These are phyloP conservation scores for Paraurostyla sp. DNA, from an alignment of 73 alveolate genomes.

Conservation along the genomic window DNA sequence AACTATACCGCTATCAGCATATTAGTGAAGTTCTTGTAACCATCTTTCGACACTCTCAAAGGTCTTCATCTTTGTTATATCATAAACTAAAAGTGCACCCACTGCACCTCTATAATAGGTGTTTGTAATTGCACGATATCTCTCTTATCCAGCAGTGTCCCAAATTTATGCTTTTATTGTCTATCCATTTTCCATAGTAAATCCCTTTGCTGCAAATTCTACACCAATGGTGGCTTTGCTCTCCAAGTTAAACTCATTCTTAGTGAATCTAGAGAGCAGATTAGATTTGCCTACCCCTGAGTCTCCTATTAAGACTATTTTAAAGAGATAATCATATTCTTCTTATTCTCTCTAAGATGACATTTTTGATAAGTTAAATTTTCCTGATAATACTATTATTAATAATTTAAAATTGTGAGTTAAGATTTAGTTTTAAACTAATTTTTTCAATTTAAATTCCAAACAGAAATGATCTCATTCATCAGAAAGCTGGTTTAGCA, in stretches of 20 bases:
- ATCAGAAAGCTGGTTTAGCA: slow-evolving; percentile 33
- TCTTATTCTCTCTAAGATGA: slow-evolving; percentile 32
- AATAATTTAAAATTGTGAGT: neutral
- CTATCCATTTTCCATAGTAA: slow-evolving; percentile 77
- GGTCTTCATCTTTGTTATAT: slow-evolving; percentile 75
- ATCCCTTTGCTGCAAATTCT: slow-evolving; percentile 90
- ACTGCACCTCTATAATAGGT: slow-evolving; percentile 89
- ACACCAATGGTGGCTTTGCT: slow-evolving; percentile 93
- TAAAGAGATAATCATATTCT: slow-evolving; percentile 74
- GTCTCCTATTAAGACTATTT: slow-evolving; percentile 87
- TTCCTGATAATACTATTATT: neutral
- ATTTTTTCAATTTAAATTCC: neutral
- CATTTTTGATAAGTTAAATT: neutral
- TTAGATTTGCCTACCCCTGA: slow-evolving; percentile 94
- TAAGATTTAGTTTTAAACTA: neutral
- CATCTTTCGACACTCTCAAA: slow-evolving; percentile 79
- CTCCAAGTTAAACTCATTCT: slow-evolving; percentile 78
- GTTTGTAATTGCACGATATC: slow-evolving; percentile 83
- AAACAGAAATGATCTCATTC: neutral
- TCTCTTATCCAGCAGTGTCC: slow-evolving; percentile 95
- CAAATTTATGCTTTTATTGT: slow-evolving; percentile 84
- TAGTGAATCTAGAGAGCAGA: slow-evolving; percentile 84
- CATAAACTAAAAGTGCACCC: slow-evolving; percentile 89
- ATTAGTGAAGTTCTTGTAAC: slow-evolving; percentile 81
- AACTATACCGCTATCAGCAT: slow-evolving; percentile 81